A percentile compares a stretch with the other conserved stretches of the same genome.
These are phyloP conservation scores for Blastobotrys serpentis DNA, from an alignment of 1,139 yeast species.

Conservation along the genomic window DNA sequence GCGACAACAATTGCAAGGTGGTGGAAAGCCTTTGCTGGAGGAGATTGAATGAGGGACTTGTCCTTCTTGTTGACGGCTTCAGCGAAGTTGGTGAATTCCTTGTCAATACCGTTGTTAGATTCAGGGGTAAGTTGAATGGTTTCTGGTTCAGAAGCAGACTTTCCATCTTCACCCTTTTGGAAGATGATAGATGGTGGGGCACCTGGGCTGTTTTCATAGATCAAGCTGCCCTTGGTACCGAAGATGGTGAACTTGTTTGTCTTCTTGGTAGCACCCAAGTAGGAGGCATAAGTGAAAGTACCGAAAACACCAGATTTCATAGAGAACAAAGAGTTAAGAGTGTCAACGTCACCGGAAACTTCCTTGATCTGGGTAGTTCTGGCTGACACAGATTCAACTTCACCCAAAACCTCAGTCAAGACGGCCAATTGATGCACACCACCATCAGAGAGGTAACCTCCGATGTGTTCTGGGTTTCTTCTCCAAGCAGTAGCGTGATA, in stretches of 20 bases:
- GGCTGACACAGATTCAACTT: constrained; percentile 65
- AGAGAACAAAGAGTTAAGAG: constrained; percentile 66
- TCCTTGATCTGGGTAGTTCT: constrained; percentile 71
- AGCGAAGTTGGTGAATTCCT: constrained; percentile 73
- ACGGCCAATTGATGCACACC: constrained; percentile 94
- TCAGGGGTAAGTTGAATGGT: constrained; percentile 48
- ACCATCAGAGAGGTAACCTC: constrained; percentile 89
- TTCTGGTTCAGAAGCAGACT: constrained; percentile 45
- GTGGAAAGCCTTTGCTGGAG: constrained; percentile 78
- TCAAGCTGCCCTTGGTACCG: constrained; percentile 75
- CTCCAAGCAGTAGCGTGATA: constrained; percentile 74
- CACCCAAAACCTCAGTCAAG: constrained; percentile 78
- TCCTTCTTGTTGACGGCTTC: constrained; percentile 67
- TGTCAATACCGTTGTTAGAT: constrained; percentile 58
- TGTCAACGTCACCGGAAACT: constrained; percentile 78
- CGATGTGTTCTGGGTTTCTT: constrained; percentile 82
- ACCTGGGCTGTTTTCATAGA: constrained; percentile 60
- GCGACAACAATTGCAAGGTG: constrained; percentile 90
- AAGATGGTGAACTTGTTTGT: constrained; percentile 62
- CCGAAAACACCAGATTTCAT: constrained; percentile 71
- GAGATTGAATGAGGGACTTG: constrained; percentile 54
- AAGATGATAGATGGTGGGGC: constrained; percentile 49
- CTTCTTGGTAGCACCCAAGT: constrained; percentile 83
- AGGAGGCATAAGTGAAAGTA: constrained; percentile 83
- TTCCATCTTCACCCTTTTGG: constrained; percentile 47